Base-by-base conservation (phyloP, 2,329 filamentous ascomycete genomes). In the Phymatotrichopsis omnivora region DNA sequence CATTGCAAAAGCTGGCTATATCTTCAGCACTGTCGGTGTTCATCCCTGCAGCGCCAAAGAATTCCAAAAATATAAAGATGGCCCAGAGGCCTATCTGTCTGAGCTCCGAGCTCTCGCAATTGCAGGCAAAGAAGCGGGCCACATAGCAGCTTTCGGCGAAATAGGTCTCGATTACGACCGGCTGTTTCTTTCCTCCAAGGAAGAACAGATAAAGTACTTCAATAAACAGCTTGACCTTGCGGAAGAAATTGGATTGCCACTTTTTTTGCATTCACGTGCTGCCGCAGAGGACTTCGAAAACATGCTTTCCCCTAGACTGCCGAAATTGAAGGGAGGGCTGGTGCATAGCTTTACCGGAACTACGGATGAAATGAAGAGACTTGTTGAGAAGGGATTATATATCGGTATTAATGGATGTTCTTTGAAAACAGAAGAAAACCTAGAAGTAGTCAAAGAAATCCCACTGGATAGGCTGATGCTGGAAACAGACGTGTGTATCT, bases 331-430 rank as follows among this genome's bases (percentile, higher is more conserved):
- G 57, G 75, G 80, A 14, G 91, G 84, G 11, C 76, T 96, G 12
- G 91, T 98, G 42, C 91, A 98, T 66, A 89, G 82, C 60, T 98
- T 98, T 60, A 98, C 91, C 0, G 91, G 91, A 3, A 85, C 85
- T 0, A 64, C 77, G 11, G 83, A 82, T 44, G 91, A 94, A 65
- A 89, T 94, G 81, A 67, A 73, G 45, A 76, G 84, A 54, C 67
- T 96, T 44, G 78, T 93, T 57, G 77, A 76, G 2, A 63, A 93
- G 34, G 89, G 87, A 0, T 74, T 95, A 42, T 81, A 94, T 64
- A 79, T 98, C 50, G 89, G 91, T n/a, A 76, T 95, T 50, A 98
- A 98, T 61, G 91, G 91, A 4, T 98, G 91, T 64, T 93, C 84
- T 59, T 75, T 98, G 69, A 98, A 96, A 71, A 96, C 85, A 5